Evolutionary conservation across 116 monocot genomes (phyloP).

Genomic region (Phalaenopsis hybrid): DNA sequence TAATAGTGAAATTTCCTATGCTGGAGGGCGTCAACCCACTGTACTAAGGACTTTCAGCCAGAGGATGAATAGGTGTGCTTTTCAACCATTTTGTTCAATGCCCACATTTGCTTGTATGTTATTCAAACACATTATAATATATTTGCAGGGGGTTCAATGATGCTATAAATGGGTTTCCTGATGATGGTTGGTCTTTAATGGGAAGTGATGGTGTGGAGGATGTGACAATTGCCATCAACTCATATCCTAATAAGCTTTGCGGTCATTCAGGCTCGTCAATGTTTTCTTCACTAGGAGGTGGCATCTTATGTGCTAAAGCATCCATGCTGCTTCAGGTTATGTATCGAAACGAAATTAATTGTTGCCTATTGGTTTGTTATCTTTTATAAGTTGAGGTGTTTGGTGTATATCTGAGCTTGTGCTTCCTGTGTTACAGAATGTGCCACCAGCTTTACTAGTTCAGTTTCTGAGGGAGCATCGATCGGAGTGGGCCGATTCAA

Average conservation of each 20-base stretch:
- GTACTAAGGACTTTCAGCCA: conserved; percentile 70
- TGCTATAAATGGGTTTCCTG: conserved; percentile 87
- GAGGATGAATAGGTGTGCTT: conserved; percentile 58
- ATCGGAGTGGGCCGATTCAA: conserved; percentile 89
- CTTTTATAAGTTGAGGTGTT: not conserved
- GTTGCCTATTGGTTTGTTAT: not conserved
- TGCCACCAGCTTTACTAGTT: conserved; percentile 82
- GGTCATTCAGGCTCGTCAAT: conserved; percentile 34
- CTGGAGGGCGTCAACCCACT: conserved; percentile 74
- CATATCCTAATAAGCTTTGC: conserved; percentile 61
- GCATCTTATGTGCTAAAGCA: conserved; percentile 92
- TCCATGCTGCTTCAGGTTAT: conserved; percentile 89
- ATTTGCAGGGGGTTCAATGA: conserved; percentile 83
- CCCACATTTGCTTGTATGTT: not conserved
- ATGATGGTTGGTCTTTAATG: conserved; percentile 86
- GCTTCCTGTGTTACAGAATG: conserved; percentile 50
- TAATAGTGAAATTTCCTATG: conserved; percentile 63
- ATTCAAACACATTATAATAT: not conserved
- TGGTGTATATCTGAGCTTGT: not conserved
- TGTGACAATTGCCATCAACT: conserved; percentile 71
- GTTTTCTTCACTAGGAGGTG: conserved; percentile 55
- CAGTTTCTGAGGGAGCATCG: conserved; percentile 88
- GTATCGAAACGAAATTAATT: not conserved
- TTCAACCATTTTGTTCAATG: not conserved
- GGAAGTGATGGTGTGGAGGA: conserved; percentile 75